Evolutionary conservation across 1,284 basidiomycete species (phyloP).

Genomic region (Cutaneotrichosporon spelunceum): DNA sequence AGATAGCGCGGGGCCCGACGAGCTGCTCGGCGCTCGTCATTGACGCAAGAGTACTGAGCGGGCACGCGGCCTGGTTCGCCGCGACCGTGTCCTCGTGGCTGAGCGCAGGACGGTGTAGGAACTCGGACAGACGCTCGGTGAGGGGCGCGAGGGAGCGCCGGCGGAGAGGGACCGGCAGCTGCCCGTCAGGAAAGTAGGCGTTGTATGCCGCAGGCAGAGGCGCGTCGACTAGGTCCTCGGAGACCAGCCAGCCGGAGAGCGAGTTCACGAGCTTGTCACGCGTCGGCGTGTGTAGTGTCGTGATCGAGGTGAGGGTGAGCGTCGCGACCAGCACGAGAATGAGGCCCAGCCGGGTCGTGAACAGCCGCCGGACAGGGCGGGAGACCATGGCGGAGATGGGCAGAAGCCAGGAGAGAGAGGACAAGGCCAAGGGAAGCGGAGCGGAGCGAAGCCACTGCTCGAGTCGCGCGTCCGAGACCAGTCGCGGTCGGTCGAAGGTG

Average conservation of each 20-base stretch:
- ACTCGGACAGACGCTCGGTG: constrained; percentile 17
- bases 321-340: not conserved
- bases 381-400: not conserved
- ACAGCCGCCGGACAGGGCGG: not conserved
- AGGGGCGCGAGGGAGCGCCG: constrained; percentile 15
- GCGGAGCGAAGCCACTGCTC: too few species aligned
- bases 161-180: constrained; percentile 22
- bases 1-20: constrained; percentile 42
- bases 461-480: too few species aligned
- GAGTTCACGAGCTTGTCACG: not conserved
- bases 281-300: not conserved
- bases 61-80: constrained; percentile 36
- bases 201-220: constrained; percentile 24
- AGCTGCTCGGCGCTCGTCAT: constrained; percentile 52
- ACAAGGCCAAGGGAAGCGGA: not conserved
- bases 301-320: not conserved
- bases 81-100: constrained; percentile 23
- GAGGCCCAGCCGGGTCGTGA: not conserved
- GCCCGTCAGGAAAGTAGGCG: constrained; percentile 19
- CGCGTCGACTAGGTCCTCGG: constrained; percentile 8
- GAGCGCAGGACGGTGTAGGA: constrained; percentile 38
- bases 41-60: constrained; percentile 33
- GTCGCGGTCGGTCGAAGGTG: too few species aligned
- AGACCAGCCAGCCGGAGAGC: not conserved
- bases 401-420: not conserved